Evolutionary conservation across 257 asterid genomes (phyloP).

Genomic region (Euphrasia confusa): DNA sequence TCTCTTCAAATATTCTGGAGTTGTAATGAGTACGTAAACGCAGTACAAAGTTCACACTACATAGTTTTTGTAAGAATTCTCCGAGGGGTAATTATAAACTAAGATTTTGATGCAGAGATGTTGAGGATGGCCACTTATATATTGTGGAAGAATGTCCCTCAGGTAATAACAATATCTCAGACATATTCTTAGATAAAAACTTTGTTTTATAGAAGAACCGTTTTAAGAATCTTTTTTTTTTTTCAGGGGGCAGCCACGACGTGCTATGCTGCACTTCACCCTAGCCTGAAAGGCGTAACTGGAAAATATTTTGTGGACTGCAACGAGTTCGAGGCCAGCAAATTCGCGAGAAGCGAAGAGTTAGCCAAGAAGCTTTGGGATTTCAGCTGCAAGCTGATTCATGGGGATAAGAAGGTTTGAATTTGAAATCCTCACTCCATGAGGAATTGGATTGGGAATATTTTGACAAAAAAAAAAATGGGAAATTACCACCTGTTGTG

Average conservation of each 20-base stretch:
- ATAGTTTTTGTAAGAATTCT: not conserved
- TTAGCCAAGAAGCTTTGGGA: constrained; percentile 51
- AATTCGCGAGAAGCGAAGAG: constrained; percentile 28
- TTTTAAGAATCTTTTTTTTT: not conserved
- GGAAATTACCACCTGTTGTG: no score
- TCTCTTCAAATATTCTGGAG: constrained; percentile 58
- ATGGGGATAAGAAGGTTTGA: constrained; percentile 26
- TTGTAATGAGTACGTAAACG: constrained; percentile 43
- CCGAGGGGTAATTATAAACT: constrained; percentile 1
- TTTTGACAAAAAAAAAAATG: no score
- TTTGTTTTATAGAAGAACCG: no score
- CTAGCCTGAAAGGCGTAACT: constrained; percentile 42
- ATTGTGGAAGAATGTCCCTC: constrained; percentile 83
- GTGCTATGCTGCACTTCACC: constrained; percentile 57
- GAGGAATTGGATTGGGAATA: no score
- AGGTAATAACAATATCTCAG: constrained; percentile 42
- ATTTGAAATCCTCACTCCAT: not conserved
- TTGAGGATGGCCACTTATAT: constrained; percentile 42
- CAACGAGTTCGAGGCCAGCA: constrained; percentile 36
- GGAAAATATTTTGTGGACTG: constrained; percentile 55
- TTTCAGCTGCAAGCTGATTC: constrained; percentile 41
- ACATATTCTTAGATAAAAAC: not conserved
- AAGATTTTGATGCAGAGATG: constrained; percentile 38
- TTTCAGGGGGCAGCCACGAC: constrained; percentile 63
- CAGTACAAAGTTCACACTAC: not conserved